These are phyloP conservation scores for Boletellus deceptivus DNA, from an alignment of 1,284 basidiomycete genomes.

Conservation along the genomic window DNA sequence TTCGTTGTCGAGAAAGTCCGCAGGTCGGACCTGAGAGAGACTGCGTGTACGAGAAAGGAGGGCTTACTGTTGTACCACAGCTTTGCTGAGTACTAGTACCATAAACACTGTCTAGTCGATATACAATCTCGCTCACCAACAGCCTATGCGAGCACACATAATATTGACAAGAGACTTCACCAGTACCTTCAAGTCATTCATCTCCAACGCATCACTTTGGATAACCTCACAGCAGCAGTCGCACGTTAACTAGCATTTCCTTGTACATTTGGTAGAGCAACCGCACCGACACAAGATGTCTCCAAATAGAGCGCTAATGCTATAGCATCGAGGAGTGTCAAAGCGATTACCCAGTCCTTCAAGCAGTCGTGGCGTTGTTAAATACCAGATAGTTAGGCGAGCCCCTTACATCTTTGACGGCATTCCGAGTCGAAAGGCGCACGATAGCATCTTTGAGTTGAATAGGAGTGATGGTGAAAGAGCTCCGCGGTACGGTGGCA, in stretches of 20 bases:
- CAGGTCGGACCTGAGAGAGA: constrained; percentile 9
- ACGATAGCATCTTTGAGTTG: constrained; percentile 77
- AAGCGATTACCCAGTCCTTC: background rate
- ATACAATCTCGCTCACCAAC: no score
- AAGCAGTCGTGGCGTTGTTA: constrained; percentile 71
- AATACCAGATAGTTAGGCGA: constrained; percentile 76
- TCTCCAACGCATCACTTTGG: no score
- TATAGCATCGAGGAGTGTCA: constrained; percentile 4
- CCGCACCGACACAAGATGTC: constrained; percentile 1
- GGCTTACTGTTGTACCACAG: no score
- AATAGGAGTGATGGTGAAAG: constrained; percentile 53
- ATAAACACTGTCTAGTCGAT: no score
- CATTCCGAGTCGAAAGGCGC: constrained; percentile 54
- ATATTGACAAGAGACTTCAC: no score
- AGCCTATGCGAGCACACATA: no score
- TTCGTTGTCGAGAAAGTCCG: background rate
- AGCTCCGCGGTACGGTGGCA: constrained; percentile 40
- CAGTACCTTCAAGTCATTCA: no score
- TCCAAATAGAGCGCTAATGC: background rate
- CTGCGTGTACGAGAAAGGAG: no score
- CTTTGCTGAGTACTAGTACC: no score
- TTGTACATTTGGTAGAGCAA: constrained; percentile 16
- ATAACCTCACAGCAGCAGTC: background rate
- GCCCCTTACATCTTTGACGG: constrained; percentile 48
- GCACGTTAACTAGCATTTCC: background rate